Evolutionary conservation across 2,329 filamentous ascomycete genomes (phyloP).

Genomic region (Pseudogymnoascus sp.): DNA sequence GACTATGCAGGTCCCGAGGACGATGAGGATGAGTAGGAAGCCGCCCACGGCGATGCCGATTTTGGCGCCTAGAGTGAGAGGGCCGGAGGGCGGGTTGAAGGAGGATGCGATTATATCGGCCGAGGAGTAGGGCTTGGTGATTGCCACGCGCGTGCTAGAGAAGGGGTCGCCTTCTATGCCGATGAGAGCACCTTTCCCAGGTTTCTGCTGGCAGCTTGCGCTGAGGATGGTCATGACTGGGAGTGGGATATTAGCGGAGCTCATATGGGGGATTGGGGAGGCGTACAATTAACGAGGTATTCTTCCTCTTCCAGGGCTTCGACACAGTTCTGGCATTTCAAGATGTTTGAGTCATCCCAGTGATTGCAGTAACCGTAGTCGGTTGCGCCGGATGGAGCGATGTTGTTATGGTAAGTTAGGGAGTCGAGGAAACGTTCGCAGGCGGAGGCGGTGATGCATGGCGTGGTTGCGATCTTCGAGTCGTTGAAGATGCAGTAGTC

Average conservation of each 20-base stretch:
- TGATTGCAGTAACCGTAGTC: slow-evolving; percentile 24
- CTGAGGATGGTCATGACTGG: slow-evolving; percentile 23
- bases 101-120: background rate
- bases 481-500: slow-evolving; percentile 22
- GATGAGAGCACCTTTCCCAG: slow-evolving; percentile 16
- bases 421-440: slow-evolving; percentile 22
- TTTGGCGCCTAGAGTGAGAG: slow-evolving; percentile 17
- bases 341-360: slow-evolving; percentile 16
- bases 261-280: background rate
- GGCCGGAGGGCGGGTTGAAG: slow-evolving; percentile 9
- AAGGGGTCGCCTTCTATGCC: slow-evolving; percentile 24
- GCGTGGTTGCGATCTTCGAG: slow-evolving; percentile 18
- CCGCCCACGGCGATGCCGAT: slow-evolving; percentile 23
- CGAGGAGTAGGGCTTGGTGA: slow-evolving; percentile 14
- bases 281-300: slow-evolving; percentile 20
- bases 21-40: slow-evolving; percentile 13
- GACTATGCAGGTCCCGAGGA: slow-evolving; percentile 15
- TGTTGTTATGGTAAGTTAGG: slow-evolving; percentile 19
- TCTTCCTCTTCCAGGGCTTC: slow-evolving; percentile 5
- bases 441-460: slow-evolving; percentile 19
- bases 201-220: slow-evolving; percentile 24
- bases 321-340: slow-evolving; percentile 18
- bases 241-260: background rate
- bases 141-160: slow-evolving; percentile 17
- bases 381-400: slow-evolving; percentile 15